Evolutionary conservation across 2,329 filamentous ascomycete genomes (phyloP).

Genomic region (Monilinia aucupariae): DNA sequence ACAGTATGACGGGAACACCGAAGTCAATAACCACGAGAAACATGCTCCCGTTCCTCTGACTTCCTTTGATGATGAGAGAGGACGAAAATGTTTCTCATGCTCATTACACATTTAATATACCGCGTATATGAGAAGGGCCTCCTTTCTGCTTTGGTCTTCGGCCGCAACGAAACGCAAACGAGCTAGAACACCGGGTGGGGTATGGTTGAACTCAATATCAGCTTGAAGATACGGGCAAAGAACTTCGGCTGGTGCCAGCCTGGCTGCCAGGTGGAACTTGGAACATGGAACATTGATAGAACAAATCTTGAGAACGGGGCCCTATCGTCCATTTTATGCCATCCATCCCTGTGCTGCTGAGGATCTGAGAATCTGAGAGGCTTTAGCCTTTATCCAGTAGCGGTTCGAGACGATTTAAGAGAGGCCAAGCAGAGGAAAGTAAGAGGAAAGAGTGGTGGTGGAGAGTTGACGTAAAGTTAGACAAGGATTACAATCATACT

Average conservation of each 20-base stretch:
- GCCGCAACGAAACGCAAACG: neutral
- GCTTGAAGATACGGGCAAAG: neutral
- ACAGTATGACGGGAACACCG: slow-evolving; percentile 1
- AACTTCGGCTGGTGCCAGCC: too few relatives aligned
- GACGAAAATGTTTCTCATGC: neutral
- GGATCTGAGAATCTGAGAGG: too few relatives aligned
- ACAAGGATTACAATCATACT: slow-evolving; percentile 7
- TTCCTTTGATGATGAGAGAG: neutral
- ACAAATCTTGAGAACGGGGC: neutral
- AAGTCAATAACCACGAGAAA: neutral
- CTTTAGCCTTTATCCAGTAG: neutral
- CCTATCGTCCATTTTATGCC: neutral
- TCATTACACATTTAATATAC: slow-evolving; percentile 1
- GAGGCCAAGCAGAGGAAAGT: too few relatives aligned
- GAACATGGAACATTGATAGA: too few relatives aligned
- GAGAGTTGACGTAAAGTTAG: neutral
- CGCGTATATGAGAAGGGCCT: neutral
- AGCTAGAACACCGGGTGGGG: too few relatives aligned
- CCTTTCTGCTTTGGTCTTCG: neutral
- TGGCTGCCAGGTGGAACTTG: too few relatives aligned
- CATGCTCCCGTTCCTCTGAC: too few relatives aligned
- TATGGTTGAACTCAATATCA: neutral
- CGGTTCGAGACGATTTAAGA: neutral
- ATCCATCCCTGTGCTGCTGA: slow-evolving; percentile 7
- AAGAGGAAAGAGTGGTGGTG: neutral